Evolutionary conservation across 306 rosid species (phyloP), one percentile per base, ranked within the genome.

Genomic region (Senna tora): DNA sequence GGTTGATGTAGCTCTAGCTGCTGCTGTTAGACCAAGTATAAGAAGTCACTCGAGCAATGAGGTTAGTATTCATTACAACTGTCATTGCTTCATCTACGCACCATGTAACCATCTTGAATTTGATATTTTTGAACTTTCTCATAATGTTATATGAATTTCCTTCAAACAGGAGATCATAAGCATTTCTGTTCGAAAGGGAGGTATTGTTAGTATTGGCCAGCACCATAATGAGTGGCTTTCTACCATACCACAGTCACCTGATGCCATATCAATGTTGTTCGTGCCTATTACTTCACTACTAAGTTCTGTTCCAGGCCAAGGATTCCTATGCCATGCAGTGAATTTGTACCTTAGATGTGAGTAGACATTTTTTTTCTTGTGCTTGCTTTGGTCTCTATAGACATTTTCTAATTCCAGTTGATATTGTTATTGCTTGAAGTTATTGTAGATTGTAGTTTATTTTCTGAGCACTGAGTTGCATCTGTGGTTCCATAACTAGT

Each of bases 321-420:
- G 97, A 75, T 87, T 89, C 68, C 84, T 91, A 64, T 84, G 69
- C 74, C 99, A 94, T 47, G 99, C 97, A 0, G 79, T 91, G 72
- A 91, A 91, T 65, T 88, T 94, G 78, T 94, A 91, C 71, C 90
- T 94, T 74, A 84, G 97, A 94, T 94, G 97, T 91, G 81, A 85
- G 98, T 82, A 41, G 30, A 33, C 75, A 50, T 47, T 41, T 15
- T 10, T 57, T 25, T 25, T 25, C 30, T 25, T 25, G 30, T 57
- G 21, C 32, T 41, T 36, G 20, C 38, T 67, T 66, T 38, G 34
- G 20, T 22, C 32, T 25, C n/a, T n/a, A n/a, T n/a, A n/a, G 30
- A 17, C 67, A 3, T 11, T 12, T 10, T 22, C 43, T 46, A 56
- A 56, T 28, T 25, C 3, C 30, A 25, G 30, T 25, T 25, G 30